A percentile compares a stretch with the other conserved stretches of the same genome.
Evolutionary conservation across 306 rosid genomes (phyloP).

Genomic region (Glycyrrhiza uralensis): DNA sequence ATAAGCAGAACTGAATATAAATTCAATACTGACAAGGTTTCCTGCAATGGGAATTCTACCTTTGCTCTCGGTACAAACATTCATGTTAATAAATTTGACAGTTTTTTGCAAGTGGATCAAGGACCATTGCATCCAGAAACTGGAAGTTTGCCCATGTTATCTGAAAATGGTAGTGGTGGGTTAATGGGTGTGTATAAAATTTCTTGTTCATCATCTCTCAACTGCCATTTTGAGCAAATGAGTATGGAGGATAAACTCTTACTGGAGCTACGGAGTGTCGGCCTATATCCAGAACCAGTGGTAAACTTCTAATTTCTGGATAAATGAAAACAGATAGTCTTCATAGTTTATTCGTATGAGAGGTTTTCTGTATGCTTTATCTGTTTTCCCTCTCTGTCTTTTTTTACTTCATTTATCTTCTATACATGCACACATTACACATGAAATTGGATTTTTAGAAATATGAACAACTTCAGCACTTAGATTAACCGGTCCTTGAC

Average conservation of each 20-base stretch:
- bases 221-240: constrained; percentile 47
- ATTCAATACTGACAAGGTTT: constrained; percentile 37
- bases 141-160: constrained; percentile 33
- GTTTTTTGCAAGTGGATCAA: constrained; percentile 30
- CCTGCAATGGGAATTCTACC: constrained; percentile 51
- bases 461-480: not conserved
- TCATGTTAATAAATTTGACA: constrained; percentile 30
- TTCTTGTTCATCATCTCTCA: constrained; percentile 36
- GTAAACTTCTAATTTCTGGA: constrained; percentile 41
- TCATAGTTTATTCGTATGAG: not conserved
- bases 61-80: constrained; percentile 25
- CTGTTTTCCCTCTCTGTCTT: not conserved
- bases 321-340: not conserved
- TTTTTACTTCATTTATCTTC: not conserved
- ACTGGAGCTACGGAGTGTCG: constrained; percentile 76
- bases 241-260: constrained; percentile 60
- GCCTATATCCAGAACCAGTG: constrained; percentile 73
- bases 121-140: constrained; percentile 28
- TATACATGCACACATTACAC: not conserved
- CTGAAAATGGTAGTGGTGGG: constrained; percentile 49
- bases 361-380: constrained; percentile 9
- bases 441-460: not conserved
- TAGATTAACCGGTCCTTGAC: not conserved
- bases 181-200: constrained; percentile 24
- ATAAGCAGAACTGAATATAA: constrained; percentile 27